These are phyloP conservation scores for Amanita brunnescens DNA, from an alignment of 768 basidiomycete genomes.

Conservation along the genomic window DNA sequence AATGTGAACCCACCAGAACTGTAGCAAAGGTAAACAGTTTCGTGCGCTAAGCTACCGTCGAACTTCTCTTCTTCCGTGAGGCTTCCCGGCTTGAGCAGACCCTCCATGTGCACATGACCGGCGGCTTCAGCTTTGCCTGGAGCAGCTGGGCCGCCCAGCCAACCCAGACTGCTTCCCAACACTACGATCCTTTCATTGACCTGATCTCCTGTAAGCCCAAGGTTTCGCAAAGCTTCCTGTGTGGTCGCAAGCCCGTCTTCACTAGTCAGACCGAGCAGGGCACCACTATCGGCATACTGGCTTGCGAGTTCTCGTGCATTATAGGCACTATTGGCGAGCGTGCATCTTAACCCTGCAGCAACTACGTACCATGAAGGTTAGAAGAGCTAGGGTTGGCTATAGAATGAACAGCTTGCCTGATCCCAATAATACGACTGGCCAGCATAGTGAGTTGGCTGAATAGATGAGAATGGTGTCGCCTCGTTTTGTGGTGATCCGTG, in stretches of 20 bases:
- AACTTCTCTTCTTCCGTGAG: slow-evolving; percentile 47
- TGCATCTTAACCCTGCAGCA: too few species aligned
- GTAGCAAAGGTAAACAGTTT: slow-evolving; percentile 62
- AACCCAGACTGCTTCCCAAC: slow-evolving; percentile 37
- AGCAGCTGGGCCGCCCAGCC: slow-evolving; percentile 32
- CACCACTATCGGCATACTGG: slow-evolving; percentile 17
- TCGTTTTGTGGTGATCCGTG: slow-evolving; percentile 24
- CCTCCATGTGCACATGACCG: slow-evolving; percentile 31
- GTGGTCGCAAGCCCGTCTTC: too few species aligned
- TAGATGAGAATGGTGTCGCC: slow-evolving; percentile 61
- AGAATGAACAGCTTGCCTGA: neutral
- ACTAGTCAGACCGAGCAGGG: too few species aligned
- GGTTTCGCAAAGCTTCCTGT: too few species aligned
- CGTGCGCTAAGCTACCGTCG: slow-evolving; percentile 40
- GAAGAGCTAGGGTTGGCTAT: neutral
- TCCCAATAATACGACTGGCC: slow-evolving; percentile 22
- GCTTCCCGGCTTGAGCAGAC: slow-evolving; percentile 42
- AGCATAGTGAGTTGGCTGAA: slow-evolving; percentile 55
- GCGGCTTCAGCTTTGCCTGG: slow-evolving; percentile 18
- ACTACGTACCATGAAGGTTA: slow-evolving; percentile 9
- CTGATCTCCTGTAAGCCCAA: slow-evolving; percentile 36
- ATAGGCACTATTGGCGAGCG: slow-evolving; percentile 24
- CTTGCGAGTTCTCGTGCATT: slow-evolving; percentile 32
- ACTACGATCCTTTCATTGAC: slow-evolving; percentile 50
- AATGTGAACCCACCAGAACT: slow-evolving; percentile 25